These are phyloP conservation scores for Sordariomycetes sp. DNA, from an alignment of 2,329 filamentous ascomycete species.

Conservation along the genomic window DNA sequence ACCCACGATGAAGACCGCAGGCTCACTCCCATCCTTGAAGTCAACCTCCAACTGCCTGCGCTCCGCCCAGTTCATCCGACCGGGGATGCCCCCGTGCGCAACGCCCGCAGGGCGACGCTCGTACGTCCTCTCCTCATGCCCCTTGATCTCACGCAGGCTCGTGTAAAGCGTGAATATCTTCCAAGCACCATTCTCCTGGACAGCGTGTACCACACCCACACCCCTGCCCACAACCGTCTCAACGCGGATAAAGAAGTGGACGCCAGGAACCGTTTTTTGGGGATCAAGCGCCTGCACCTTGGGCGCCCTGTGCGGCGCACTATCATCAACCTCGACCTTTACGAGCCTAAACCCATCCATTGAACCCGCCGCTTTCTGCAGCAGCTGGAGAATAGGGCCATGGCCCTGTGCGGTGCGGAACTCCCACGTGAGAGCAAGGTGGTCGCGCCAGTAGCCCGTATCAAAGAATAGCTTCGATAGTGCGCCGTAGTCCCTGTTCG, in stretches of 20 bases:
- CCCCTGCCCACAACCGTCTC: slow-evolving; percentile 40
- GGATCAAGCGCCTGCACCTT: slow-evolving; percentile 32
- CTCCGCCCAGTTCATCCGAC: slow-evolving; percentile 48
- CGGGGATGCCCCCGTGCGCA: slow-evolving; percentile 35
- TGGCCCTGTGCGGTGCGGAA: slow-evolving; percentile 35
- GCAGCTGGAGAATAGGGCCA: slow-evolving; percentile 22
- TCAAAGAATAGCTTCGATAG: slow-evolving; percentile 23
- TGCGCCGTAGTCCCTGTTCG: slow-evolving; percentile 17
- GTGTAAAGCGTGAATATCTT: slow-evolving; percentile 54
- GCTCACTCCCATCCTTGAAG: slow-evolving; percentile 31
- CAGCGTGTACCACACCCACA: slow-evolving; percentile 39
- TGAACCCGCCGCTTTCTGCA: slow-evolving; percentile 16
- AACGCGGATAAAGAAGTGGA: slow-evolving; percentile 43
- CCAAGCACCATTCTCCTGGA: slow-evolving; percentile 31
- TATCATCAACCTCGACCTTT: slow-evolving; percentile 29
- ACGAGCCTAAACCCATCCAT: slow-evolving; percentile 25
- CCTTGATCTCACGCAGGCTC: slow-evolving; percentile 36
- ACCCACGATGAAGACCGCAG: slow-evolving; percentile 49
- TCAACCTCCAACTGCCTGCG: slow-evolving; percentile 24
- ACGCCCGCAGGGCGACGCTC: slow-evolving; percentile 38
- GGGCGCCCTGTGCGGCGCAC: slow-evolving; percentile 26
- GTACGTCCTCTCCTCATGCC: slow-evolving; percentile 34
- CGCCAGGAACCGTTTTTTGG: slow-evolving; percentile 30
- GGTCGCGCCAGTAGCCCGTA: slow-evolving; percentile 44
- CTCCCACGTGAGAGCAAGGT: slow-evolving; percentile 42